phyloP scores from a whole-genome alignment of 768 basidiomycete species.

The Tricholomella constricta region DNA sequence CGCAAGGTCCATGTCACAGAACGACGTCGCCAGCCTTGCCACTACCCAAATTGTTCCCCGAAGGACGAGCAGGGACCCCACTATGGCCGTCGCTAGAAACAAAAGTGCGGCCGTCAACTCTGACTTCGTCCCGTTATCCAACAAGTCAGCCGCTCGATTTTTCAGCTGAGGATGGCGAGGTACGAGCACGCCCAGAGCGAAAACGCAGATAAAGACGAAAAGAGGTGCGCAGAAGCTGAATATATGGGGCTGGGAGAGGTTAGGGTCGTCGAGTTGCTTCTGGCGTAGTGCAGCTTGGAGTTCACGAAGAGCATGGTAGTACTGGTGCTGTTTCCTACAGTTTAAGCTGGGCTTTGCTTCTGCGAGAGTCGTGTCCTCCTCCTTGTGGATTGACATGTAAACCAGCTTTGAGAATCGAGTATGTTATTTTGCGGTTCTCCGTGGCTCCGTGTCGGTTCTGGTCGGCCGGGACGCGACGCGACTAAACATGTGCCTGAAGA shows the following conservation, averaged over 20 bases:
- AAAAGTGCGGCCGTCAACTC: neutral
- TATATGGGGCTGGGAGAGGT: conserved; percentile 8
- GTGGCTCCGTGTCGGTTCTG: too few species aligned
- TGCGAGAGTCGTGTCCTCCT: neutral
- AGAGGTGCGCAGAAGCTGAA: conserved; percentile 16
- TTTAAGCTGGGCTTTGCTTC: neutral
- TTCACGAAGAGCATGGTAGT: conserved; percentile 1
- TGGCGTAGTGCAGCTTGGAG: conserved; percentile 9
- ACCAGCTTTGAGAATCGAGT: neutral
- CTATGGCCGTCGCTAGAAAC: neutral
- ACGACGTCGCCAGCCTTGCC: conserved; percentile 7
- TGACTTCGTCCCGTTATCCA: neutral
- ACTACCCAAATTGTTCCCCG: conserved; percentile 9
- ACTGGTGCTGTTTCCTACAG: neutral
- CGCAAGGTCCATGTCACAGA: conserved; percentile 17
- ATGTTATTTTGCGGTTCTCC: too few species aligned
- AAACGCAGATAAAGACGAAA: conserved; percentile 10
- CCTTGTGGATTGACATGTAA: neutral
- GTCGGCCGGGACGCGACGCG: neutral
- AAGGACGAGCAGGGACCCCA: neutral
- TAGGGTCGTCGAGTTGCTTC: conserved; percentile 3
- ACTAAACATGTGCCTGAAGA: neutral
- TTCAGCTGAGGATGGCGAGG: conserved; percentile 5
- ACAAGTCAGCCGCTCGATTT: neutral
- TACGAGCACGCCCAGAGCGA: conserved; percentile 6